Base-by-base conservation (phyloP, 2,329 filamentous ascomycete genomes). In the Calonectria fujianensis region DNA sequence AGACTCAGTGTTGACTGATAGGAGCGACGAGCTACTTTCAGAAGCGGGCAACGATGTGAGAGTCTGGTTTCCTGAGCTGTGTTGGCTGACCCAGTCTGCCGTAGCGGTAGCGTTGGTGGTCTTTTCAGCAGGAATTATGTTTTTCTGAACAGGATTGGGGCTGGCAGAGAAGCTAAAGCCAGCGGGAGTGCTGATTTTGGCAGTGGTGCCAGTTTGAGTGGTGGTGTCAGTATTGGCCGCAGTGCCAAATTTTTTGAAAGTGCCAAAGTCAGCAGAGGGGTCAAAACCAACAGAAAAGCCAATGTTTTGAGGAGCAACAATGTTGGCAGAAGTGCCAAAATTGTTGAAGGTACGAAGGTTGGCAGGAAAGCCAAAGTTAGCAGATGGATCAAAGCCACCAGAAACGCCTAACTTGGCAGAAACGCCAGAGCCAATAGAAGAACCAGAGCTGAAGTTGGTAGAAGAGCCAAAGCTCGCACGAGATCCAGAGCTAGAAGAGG, bases 391-490 rank as follows among this genome's bases (percentile, higher is more conserved):
- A n/a, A 48, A 10, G 20, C 41, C 41, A 24, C 11, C 20, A 48
- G 20, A 11, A n/a, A n/a, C 8, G 2, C 41, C 10, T 3, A n/a
- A 11, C 20, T 48, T 48, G 41, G 4, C 45, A 24, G 45, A 10
- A 48, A 10, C 24, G 9, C 45, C 9, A 24, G 45, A 48, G n/a
- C 45, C n/a, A 24, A n/a, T 24, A 13, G 45, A 24, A 48, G 45
- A 48, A 24, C 45, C 45, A 48, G 45, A 48, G 45, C 45, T 13
- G 10, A 48, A 48, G 20, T 48, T 48, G 20, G 45, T 14, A n/a
- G 52, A 57, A 57, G 52, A 57, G 6, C 52, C 31, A 57, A 57
- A 35, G 31, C 52, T 57, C 7, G 45, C 45, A 24, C n/a, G n/a
- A n/a, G 52, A 57, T 13, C 29, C 31, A 10, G 14, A 57, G 29